phyloP scores from a whole-genome alignment of 169 alveolate species.

The Babesia gibsoni region DNA sequence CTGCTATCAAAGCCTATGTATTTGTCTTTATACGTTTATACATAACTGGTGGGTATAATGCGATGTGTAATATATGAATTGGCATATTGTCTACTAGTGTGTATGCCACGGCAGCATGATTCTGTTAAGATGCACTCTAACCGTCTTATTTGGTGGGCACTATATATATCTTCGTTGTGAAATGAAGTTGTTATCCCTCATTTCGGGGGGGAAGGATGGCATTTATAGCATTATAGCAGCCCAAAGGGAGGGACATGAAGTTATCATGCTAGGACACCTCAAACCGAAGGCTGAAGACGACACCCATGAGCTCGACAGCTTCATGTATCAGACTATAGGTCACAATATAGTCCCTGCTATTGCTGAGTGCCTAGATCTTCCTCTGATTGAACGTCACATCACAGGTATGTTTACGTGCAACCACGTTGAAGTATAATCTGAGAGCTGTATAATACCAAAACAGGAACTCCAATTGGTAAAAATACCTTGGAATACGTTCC shows the following conservation, averaged over 20 bases:
- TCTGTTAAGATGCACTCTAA: too few species aligned
- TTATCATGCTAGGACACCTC: constrained; percentile 56
- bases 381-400: constrained; percentile 77
- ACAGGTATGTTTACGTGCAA: constrained; percentile 58
- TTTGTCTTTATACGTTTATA: too few species aligned
- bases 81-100: too few species aligned
- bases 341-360: constrained; percentile 88
- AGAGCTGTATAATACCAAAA: not conserved
- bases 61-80: too few species aligned
- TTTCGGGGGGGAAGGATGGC: constrained; percentile 63
- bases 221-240: constrained; percentile 44
- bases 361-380: constrained; percentile 91
- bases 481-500: constrained; percentile 72
- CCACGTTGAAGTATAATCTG: not conserved
- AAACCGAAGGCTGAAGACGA: constrained; percentile 21
- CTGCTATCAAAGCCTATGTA: too few species aligned
- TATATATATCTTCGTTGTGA: too few species aligned
- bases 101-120: too few species aligned
- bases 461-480: constrained; percentile 36
- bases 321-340: constrained; percentile 96
- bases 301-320: constrained; percentile 86
- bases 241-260: constrained; percentile 56
- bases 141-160: too few species aligned
- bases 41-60: too few species aligned
- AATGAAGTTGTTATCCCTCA: constrained; percentile 50